Evolutionary conservation across 164 flowering plant genomes (phyloP), one percentile per base, ranked within the genome.

Genomic region (Dillenia turbinata): DNA sequence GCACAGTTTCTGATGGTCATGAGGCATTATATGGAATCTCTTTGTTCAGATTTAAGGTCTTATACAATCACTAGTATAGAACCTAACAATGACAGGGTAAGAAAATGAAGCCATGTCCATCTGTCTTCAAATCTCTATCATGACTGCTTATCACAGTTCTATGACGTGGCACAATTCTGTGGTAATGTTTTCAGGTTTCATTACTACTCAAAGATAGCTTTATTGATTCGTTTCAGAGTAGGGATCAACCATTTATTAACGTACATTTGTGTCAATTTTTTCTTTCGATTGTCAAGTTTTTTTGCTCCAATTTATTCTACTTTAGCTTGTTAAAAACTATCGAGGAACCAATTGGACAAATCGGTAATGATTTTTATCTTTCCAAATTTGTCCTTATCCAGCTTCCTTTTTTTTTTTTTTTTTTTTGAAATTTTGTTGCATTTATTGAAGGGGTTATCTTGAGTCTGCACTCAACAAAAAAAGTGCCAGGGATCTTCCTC

Each of bases 141-240:
- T 33, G 40, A 4, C 7, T 4, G 40, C 7, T 33, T 33, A 33
- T 33, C 40, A 33, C 52, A 49, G 52, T 49, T 49, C 14, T 47
- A 33, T 33, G 40, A 33, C 40, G 5, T 33, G 40, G 40, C 40
- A 33, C 40, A 33, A 24, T 12, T 45, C 12, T 49, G 22, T 60
- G 49, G 13, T 40, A 50, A 16, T 46, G 12, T 56, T 78, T 66
- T 72, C 81, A 94, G 96, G 97, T 94, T 66, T 89, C 96, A 5
- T 70, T 94, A 72, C 95, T 94, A 72, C 85, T 91, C 10, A 94
- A 91, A 69, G 99, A 94, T 66, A 94, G 95, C 71, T 94, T 81
- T 66, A 76, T 94, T 57, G 93, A 89, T 69, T 91, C 99, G 44
- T 94, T 94, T 71, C 79, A 95, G 51, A 49, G 45, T 54, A 78